These are phyloP conservation scores for Petunia hybrid DNA, from an alignment of 305 asterid species.

Conservation along the genomic window DNA sequence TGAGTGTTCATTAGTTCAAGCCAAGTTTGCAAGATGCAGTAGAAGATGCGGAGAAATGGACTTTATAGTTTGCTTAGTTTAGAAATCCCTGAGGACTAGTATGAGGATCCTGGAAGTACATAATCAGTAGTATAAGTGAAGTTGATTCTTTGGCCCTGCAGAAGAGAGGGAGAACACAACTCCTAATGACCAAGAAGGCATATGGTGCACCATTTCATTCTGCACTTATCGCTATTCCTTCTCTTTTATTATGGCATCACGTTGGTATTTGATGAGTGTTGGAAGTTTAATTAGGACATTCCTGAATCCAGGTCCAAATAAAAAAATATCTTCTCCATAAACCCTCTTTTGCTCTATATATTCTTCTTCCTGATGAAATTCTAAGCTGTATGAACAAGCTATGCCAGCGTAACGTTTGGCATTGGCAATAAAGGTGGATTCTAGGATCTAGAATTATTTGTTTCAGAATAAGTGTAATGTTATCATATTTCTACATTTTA, in stretches of 20 bases:
- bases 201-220: background rate
- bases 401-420: background rate
- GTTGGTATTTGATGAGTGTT: conserved; percentile 1
- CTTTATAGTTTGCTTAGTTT: conserved; percentile 27
- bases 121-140: background rate
- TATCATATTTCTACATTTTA: too few relatives aligned
- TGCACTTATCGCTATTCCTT: conserved; percentile 9
- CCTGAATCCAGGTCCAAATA: background rate
- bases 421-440: background rate
- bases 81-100: background rate
- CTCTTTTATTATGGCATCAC: conserved; percentile 24
- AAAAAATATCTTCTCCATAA: background rate
- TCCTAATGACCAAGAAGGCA: background rate
- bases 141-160: conserved; percentile 7
- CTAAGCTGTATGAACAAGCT: background rate
- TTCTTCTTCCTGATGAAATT: background rate
- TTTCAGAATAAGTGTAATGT: too few relatives aligned
- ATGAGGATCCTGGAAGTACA: conserved; percentile 9
- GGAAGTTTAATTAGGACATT: background rate
- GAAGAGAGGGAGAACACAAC: background rate
- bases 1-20: background rate
- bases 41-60: background rate
- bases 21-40: background rate
- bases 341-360: background rate
- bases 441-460: too few relatives aligned